These are phyloP conservation scores for Pestalotiopsis sp. DNA, from an alignment of 2,329 filamentous ascomycete species.

Conservation along the genomic window DNA sequence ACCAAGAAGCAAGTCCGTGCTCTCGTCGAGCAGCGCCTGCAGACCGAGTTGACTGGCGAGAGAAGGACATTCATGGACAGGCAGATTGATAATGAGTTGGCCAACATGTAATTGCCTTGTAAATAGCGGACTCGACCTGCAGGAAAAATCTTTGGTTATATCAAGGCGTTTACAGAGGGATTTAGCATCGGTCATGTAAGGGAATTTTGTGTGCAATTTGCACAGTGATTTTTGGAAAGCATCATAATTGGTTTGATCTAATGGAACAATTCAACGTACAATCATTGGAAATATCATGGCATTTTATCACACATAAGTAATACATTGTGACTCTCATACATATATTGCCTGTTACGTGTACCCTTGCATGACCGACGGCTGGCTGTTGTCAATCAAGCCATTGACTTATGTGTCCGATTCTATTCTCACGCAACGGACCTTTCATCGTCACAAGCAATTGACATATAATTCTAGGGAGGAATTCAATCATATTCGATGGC, in stretches of 20 bases:
- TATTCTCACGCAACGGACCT: no score
- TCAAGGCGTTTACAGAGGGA: neutral
- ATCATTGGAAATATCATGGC: neutral
- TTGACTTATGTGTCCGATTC: no score
- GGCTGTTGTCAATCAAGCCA: no score
- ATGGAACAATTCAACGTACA: neutral
- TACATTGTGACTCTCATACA: neutral
- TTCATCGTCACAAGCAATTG: no score
- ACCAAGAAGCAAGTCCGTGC: constrained; percentile 97
- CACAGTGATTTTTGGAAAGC: neutral
- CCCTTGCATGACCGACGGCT: no score
- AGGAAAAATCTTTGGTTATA: neutral
- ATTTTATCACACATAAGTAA: neutral
- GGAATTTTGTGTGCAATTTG: neutral
- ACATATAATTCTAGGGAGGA: no score
- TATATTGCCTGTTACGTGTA: no score
- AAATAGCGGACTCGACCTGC: neutral
- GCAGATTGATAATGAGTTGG: constrained; percentile 90
- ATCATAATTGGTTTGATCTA: neutral
- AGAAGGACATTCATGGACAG: constrained; percentile 86
- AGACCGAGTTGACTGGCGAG: constrained; percentile 85
- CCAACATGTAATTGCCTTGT: constrained; percentile 70
- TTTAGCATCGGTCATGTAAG: neutral
- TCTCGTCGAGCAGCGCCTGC: constrained; percentile 88
- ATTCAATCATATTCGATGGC: neutral